phyloP scores from a whole-genome alignment of 129 eudicot species.

The Tagetes patula region DNA sequence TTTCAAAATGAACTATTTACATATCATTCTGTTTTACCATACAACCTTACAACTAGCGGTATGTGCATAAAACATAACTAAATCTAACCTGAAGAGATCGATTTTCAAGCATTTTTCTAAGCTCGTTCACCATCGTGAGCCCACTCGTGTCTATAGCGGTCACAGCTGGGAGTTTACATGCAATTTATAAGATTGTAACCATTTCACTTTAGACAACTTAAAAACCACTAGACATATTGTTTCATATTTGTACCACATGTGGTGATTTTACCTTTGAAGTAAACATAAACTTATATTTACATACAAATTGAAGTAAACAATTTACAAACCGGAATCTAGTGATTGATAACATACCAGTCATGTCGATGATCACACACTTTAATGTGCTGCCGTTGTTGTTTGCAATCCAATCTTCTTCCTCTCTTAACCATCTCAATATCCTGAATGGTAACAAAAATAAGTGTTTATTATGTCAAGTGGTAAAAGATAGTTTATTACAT shows the following conservation, averaged over 20 bases:
- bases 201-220: not conserved
- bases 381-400: slow-evolving; percentile 20
- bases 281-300: not conserved
- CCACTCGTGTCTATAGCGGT: slow-evolving; percentile 96
- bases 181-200: not conserved
- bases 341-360: slow-evolving; percentile 44
- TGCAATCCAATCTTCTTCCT: slow-evolving; percentile 59
- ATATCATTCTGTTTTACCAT: not conserved
- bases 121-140: slow-evolving; percentile 60
- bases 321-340: not conserved
- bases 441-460: slow-evolving; percentile 1
- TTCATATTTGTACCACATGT: not conserved
- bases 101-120: slow-evolving; percentile 60
- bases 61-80: not conserved
- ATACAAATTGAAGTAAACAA: not conserved
- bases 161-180: slow-evolving; percentile 55
- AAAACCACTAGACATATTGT: not conserved
- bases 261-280: no score
- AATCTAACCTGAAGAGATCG: slow-evolving; percentile 62
- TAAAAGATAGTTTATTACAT: not conserved
- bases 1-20: not conserved
- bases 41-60: no score
- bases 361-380: slow-evolving; percentile 53
- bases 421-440: slow-evolving; percentile 56
- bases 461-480: not conserved